Percentiles rank a stretch among this genome's conserved stretches.
Evolutionary conservation across 2,329 filamentous ascomycete species (phyloP).

Genomic region (Colletotrichum filicis): DNA sequence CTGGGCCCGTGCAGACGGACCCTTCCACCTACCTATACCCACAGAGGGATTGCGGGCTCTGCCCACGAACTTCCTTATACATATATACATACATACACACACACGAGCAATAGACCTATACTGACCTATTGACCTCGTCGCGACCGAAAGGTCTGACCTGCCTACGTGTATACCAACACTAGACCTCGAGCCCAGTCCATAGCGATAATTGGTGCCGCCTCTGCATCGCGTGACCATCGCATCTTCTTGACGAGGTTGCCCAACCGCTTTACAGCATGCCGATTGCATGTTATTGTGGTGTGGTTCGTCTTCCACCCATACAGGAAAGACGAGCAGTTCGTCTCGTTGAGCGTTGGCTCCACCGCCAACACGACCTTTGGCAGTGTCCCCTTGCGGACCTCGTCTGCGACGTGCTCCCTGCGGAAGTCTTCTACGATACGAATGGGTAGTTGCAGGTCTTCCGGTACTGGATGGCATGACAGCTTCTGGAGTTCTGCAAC

Average conservation of each 20-base stretch:
- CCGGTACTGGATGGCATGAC: constrained; percentile 45
- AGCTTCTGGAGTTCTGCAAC: constrained; percentile 46
- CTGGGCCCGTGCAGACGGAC: too few species aligned
- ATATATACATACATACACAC: too few species aligned
- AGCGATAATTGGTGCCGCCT: constrained; percentile 15
- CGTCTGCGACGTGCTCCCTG: constrained; percentile 37
- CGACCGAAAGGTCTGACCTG: too few species aligned
- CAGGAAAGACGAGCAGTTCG: constrained; percentile 52
- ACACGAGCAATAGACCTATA: too few species aligned
- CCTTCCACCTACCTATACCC: too few species aligned
- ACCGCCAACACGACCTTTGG: constrained; percentile 44
- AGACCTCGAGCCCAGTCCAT: constrained; percentile 28
- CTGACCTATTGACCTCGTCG: too few species aligned
- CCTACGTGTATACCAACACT: too few species aligned
- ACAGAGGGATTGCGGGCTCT: too few species aligned
- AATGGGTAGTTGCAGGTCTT: constrained; percentile 48
- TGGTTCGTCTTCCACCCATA: constrained; percentile 49
- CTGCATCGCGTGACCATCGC: constrained; percentile 24
- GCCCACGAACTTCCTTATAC: too few species aligned
- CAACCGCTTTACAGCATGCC: constrained; percentile 10
- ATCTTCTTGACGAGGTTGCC: constrained; percentile 23
- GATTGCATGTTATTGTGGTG: constrained; percentile 51
- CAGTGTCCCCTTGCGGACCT: constrained; percentile 38
- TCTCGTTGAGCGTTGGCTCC: constrained; percentile 45
- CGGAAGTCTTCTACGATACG: constrained; percentile 38